Base-by-base conservation (phyloP, 129 eudicot genomes). In the Solidago caesia region DNA sequence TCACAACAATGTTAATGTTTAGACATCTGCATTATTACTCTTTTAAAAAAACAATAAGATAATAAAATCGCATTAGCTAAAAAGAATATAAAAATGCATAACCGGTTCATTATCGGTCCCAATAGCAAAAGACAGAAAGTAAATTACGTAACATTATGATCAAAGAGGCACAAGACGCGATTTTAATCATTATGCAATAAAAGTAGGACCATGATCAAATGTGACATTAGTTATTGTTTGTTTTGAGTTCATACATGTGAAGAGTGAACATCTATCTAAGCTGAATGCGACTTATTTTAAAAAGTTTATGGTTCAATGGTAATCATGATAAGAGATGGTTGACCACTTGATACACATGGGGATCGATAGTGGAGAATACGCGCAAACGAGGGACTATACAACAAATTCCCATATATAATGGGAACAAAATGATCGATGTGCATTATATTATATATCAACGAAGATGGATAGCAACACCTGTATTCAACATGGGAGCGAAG, bases 301-400 rank as follows among this genome's bases (percentile, higher is more conserved):
- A 21, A 9, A 47, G 0, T 1, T 49, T 11, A 3, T 8, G 11
- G 14, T 5, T 56, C 29, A 15, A 56, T 77, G 71, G n/a, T 52
- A 63, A 12, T 71, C 12, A 65, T 56, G 69, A 79, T 72, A 64
- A 13, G 73, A 43, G 51, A 78, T 51, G 75, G 84, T 78, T 78
- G 84, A 79, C 84, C 67, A 55, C 83, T 76, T 39, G 78, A 72
- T 12, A 82, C 81, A 75, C 85, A 77, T 79, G 74, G 74, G 80
- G 63, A 76, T n/a, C n/a, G n/a, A n/a, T 75, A 85, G 96, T 87
- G 92, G 84, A 64, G 84, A 68, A 81, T 73, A 87, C 88, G 81
- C 88, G 91, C 70, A 63, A 70, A 60, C 43, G 68, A 61, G 80
- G 71, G 76, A 48, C 74, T 13, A 64, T 16, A 73, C 68, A 62